These are phyloP conservation scores for Blumeria hordei DNA, from an alignment of 2,329 filamentous ascomycete genomes.

Conservation along the genomic window DNA sequence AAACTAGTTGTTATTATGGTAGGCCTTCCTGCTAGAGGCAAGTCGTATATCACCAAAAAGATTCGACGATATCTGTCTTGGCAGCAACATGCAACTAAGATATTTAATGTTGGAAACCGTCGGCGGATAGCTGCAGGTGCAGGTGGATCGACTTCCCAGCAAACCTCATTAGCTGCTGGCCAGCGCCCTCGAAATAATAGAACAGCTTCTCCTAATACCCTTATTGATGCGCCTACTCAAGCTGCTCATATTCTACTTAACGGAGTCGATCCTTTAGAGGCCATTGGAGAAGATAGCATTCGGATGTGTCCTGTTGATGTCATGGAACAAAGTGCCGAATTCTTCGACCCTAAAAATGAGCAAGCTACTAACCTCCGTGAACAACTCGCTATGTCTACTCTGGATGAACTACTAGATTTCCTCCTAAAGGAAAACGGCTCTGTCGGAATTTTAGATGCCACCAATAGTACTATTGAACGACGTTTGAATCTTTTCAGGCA, in stretches of 20 bases:
- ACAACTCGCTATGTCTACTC: slow-evolving; percentile 72
- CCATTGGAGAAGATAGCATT: slow-evolving; percentile 4
- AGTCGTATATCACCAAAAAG: slow-evolving; percentile 98
- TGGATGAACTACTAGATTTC: slow-evolving; percentile 82
- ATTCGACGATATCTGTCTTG: slow-evolving; percentile 85
- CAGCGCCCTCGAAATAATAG: slow-evolving; percentile 4
- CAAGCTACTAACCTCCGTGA: slow-evolving; percentile 65
- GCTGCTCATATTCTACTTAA: slow-evolving; percentile 34
- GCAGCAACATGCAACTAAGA: slow-evolving; percentile 85
- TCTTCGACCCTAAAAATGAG: slow-evolving; percentile 81
- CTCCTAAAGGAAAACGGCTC: slow-evolving; percentile 61
- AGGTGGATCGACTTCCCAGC: slow-evolving; percentile 4
- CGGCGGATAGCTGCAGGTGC: slow-evolving; percentile 52
- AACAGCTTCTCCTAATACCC: slow-evolving; percentile 5
- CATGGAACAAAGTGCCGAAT: slow-evolving; percentile 73
- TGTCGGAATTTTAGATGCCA: slow-evolving; percentile 88
- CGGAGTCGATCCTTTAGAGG: slow-evolving; percentile 16
- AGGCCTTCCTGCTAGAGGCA: slow-evolving; percentile 77
- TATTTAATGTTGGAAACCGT: slow-evolving; percentile 93
- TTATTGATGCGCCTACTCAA: slow-evolving; percentile 19
- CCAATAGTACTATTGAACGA: slow-evolving; percentile 79
- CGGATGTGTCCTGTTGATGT: slow-evolving; percentile 18
- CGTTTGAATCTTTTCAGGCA: slow-evolving; percentile 63
- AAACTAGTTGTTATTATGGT: slow-evolving; percentile 99
- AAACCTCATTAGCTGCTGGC: slow-evolving; percentile 9